Conservation (phyloP, 345 rosid species). For the Lumnitzera littorea region DNA sequence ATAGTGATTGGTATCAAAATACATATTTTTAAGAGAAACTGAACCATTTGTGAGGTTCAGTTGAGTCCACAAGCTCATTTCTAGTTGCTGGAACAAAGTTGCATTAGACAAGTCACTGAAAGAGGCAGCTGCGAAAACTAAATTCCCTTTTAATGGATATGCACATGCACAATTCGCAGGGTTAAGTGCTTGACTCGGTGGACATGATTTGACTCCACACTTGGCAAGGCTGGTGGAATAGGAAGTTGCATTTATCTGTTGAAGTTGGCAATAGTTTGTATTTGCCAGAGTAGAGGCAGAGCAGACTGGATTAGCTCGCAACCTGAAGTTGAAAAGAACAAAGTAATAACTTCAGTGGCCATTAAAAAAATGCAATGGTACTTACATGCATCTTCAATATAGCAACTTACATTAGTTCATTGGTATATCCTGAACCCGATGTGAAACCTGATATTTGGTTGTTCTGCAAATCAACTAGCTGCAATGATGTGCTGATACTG, state of each 20-base stretch:
- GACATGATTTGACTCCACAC: slow-evolving; percentile 61
- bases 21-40: slow-evolving; percentile 67
- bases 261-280: slow-evolving; percentile 70
- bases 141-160: slow-evolving; percentile 78
- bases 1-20: slow-evolving; percentile 83
- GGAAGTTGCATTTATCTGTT: slow-evolving; percentile 41
- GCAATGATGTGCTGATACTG: slow-evolving; percentile 44
- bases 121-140: slow-evolving; percentile 69
- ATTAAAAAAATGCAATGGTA: background rate
- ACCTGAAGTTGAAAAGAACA: slow-evolving; percentile 31
- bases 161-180: slow-evolving; percentile 96
- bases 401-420: slow-evolving; percentile 49
- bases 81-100: slow-evolving; percentile 60
- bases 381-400: background rate
- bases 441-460: slow-evolving; percentile 66
- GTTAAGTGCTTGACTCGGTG: slow-evolving; percentile 58
- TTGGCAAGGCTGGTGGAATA: slow-evolving; percentile 78
- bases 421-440: slow-evolving; percentile 49
- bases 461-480: slow-evolving; percentile 70
- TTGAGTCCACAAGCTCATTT: slow-evolving; percentile 77
- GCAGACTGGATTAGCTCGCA: slow-evolving; percentile 85
- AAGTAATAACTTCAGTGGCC: background rate
- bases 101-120: slow-evolving; percentile 69
- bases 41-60: slow-evolving; percentile 74
- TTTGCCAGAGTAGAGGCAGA: slow-evolving; percentile 41